Evolutionary conservation across 2,329 filamentous ascomycete species (phyloP), one percentile per base, ranked within the genome.

Genomic region (Fusarium duplospermum): DNA sequence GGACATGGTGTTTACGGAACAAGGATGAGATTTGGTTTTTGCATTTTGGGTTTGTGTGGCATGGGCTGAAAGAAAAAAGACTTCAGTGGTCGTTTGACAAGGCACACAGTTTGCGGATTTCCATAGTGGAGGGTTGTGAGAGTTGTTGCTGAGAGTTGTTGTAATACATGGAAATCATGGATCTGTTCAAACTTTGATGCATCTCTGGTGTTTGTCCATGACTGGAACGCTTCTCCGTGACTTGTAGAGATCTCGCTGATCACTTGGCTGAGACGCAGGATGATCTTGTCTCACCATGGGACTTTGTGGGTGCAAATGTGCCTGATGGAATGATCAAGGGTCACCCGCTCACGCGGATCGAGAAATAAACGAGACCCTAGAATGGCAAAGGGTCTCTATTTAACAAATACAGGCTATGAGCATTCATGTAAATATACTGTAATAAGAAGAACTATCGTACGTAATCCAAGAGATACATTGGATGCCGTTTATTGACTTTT

Each of bases 31-130:
- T 42, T 64, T 70, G 63, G 22, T 52, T 22, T 57, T 38, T 72
- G 62, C 71, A 62, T 76, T 61, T 50, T 76, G 54, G 40, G 69
- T 66, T 73, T 42, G 62, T 56, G 52, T 54, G 68, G 74, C 66
- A 69, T 69, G 70, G 75, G 42, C 35, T 60, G 74, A 75, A 78
- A 74, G 75, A 70, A 68, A 75, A 76, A 76, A 69, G 52, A 61
- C 64, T 64, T 77, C 60, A 64, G 42, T 35, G 36, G 31, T 73
- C 64, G 29, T 66, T 72, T 71, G 40, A 68, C 56, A 47, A n/a
- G 63, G 35, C 35, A 70, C 36, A 33, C 29, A 61, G 61, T 67
- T 42, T 64, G 57, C 61, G 68, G 71, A 60, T 58, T 65, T 31
- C 54, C 42, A 70, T 67, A 52, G 59, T 65, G 61, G 47, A 29